Conservation (phyloP, 441 rosid genomes). For the Adansonia gregorii region DNA sequence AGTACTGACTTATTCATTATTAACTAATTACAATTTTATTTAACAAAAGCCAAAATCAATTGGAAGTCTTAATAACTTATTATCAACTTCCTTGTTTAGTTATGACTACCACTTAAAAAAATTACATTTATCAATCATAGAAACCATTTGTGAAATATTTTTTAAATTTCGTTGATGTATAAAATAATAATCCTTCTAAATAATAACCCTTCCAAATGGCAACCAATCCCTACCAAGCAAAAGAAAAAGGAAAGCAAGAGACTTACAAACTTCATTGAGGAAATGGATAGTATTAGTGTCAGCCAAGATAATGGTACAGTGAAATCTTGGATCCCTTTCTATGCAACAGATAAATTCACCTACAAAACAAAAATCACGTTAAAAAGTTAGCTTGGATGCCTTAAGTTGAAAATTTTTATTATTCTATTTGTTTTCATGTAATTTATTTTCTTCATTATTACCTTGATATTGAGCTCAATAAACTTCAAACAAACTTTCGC, state of each 20-base stretch:
- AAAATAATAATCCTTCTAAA: background rate
- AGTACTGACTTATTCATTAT: background rate
- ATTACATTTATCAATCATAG: background rate
- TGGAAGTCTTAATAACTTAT: background rate
- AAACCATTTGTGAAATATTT: background rate
- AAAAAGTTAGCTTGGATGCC: background rate
- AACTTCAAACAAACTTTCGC: background rate
- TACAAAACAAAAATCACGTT: background rate
- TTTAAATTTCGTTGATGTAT: background rate
- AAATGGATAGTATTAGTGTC: background rate
- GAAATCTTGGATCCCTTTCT: too few species aligned
- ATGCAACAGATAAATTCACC: background rate
- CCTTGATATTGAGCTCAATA: background rate
- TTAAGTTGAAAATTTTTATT: background rate
- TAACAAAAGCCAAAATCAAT: background rate
- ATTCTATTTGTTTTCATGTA: background rate
- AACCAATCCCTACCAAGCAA: background rate
- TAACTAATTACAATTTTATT: background rate
- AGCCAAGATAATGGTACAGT: background rate
- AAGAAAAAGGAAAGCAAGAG: background rate
- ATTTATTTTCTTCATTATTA: background rate
- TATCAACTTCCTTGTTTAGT: background rate
- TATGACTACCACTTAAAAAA: background rate
- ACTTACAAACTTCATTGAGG: conserved; percentile 24
- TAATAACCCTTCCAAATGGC: background rate